Percentiles rank a stretch among this genome's conserved stretches.
Evolutionary conservation across 306 rosid species (phyloP).

Genomic region (Ammopiptanthus mongolicus): DNA sequence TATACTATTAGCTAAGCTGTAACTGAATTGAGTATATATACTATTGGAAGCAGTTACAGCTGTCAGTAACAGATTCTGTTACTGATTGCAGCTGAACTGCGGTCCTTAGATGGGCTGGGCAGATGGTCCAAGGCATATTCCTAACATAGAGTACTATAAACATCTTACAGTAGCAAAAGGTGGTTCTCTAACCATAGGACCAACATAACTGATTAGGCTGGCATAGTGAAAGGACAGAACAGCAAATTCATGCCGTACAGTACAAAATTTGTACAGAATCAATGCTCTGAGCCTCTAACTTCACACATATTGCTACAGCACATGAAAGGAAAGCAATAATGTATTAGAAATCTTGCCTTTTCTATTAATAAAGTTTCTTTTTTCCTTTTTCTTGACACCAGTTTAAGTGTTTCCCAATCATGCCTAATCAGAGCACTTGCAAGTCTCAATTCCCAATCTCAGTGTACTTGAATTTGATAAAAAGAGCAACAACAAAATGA

Average conservation of each 20-base stretch:
- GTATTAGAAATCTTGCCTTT: not conserved
- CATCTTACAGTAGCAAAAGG: constrained; percentile 17
- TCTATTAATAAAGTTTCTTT: not conserved
- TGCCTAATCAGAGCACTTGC: not conserved
- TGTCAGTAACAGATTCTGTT: too few species aligned
- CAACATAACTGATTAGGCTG: not conserved
- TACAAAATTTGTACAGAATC: not conserved
- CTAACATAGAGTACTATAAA: not conserved
- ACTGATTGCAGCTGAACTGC: too few species aligned
- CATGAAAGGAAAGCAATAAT: not conserved
- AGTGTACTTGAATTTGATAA: not conserved
- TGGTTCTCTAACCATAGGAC: constrained; percentile 10
- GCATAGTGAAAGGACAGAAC: not conserved
- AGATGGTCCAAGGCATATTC: too few species aligned
- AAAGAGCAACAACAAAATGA: constrained; percentile 4
- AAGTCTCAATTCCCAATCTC: constrained; percentile 10
- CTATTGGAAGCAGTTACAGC: too few species aligned
- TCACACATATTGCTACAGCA: not conserved
- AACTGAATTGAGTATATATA: too few species aligned
- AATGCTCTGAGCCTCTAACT: not conserved
- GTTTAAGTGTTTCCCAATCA: not conserved
- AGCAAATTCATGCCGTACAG: not conserved
- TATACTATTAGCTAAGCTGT: too few species aligned
- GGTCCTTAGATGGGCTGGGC: too few species aligned
- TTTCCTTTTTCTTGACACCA: not conserved